These are phyloP conservation scores for Cystobasidium slooffiae DNA, from an alignment of 1,284 basidiomycete genomes.

Conservation along the genomic window DNA sequence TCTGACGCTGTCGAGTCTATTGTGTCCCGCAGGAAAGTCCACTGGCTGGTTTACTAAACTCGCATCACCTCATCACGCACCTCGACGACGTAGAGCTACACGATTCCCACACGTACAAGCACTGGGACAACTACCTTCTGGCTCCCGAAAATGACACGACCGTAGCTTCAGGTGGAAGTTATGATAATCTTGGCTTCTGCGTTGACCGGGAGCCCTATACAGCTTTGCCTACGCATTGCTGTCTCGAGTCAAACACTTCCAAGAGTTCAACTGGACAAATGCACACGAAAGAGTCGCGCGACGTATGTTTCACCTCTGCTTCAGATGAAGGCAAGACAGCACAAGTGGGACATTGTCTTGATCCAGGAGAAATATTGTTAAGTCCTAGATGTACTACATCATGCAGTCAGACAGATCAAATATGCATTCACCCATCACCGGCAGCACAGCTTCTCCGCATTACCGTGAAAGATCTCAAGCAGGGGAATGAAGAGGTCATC, in stretches of 20 bases:
- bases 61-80: constrained; percentile 40
- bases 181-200: constrained; percentile 34
- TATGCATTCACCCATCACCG: constrained; percentile 21
- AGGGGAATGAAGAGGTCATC: constrained; percentile 8
- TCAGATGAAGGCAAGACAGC: not conserved
- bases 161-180: not conserved
- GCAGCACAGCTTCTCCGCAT: constrained; percentile 17
- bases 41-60: constrained; percentile 11
- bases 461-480: not conserved
- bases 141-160: not conserved
- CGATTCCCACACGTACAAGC: constrained; percentile 20
- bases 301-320: not conserved
- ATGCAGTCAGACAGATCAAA: constrained; percentile 13
- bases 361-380: constrained; percentile 6
- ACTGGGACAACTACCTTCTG: constrained; percentile 37
- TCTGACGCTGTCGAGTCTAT: not conserved
- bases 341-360: constrained; percentile 17
- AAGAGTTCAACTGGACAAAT: not conserved
- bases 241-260: not conserved
- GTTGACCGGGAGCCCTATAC: not conserved
- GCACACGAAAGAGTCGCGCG: not conserved
- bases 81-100: constrained; percentile 49
- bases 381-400: constrained; percentile 12
- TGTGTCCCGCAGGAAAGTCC: constrained; percentile 15
- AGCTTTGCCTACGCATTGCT: constrained; percentile 16